phyloP scores from a whole-genome alignment of 2,329 filamentous ascomycete genomes.

The Chalaropsis thielavioides region DNA sequence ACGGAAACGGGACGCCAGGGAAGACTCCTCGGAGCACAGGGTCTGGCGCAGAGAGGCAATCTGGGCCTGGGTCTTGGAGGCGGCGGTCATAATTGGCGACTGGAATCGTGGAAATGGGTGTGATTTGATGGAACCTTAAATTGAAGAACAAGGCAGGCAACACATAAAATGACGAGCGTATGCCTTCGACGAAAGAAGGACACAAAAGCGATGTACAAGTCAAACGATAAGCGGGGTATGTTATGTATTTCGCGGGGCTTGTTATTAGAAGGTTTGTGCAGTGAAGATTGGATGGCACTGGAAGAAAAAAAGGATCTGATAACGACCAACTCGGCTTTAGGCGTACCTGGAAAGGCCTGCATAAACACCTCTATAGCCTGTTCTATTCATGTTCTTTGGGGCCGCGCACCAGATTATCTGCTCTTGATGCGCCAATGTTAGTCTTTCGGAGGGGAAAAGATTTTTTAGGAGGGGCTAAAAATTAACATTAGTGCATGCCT shows the following conservation, averaged over 20 bases:
- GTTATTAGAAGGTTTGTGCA: neutral
- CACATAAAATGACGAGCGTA: neutral
- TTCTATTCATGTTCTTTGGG: neutral
- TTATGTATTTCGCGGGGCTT: conserved; percentile 5
- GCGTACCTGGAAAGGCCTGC: neutral
- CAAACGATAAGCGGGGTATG: conserved; percentile 10
- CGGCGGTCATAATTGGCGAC: conserved; percentile 10
- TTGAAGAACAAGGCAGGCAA: neutral
- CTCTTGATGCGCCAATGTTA: neutral
- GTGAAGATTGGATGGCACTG: neutral
- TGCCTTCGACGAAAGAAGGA: neutral
- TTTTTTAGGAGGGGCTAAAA: conserved; percentile 19
- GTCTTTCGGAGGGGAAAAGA: conserved; percentile 14
- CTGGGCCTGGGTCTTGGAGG: conserved; percentile 26
- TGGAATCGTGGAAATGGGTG: neutral
- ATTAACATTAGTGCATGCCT: conserved; percentile 18
- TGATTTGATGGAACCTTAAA: neutral
- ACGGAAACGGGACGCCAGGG: conserved; percentile 80
- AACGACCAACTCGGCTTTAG: neutral
- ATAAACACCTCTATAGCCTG: neutral
- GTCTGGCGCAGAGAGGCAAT: conserved; percentile 55
- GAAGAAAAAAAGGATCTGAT: conserved; percentile 8
- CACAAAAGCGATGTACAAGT: neutral
- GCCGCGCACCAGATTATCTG: neutral
- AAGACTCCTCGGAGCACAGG: conserved; percentile 63